phyloP scores from a whole-genome alignment of 306 rosid species.

The Casuarina equisetifolia region DNA sequence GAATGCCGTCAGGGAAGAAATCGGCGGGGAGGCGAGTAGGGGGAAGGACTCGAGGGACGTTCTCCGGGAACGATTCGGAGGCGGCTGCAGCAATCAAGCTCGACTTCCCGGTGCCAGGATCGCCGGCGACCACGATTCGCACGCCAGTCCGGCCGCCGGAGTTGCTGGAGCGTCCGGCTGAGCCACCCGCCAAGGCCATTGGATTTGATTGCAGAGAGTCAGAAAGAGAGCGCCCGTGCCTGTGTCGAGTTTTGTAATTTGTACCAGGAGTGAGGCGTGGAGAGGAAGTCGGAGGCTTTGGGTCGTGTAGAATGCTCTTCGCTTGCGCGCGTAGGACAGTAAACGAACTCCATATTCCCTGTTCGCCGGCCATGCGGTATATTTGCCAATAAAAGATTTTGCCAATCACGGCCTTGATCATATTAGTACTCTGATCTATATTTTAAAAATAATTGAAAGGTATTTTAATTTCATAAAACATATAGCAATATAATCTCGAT shows the following conservation, averaged over 20 bases:
- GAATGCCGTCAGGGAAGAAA: constrained; percentile 63
- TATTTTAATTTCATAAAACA: too few species aligned
- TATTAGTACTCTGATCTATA: too few species aligned
- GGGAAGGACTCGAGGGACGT: constrained; percentile 64
- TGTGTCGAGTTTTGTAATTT: too few species aligned
- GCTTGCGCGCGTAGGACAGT: too few species aligned
- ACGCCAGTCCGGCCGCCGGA: constrained; percentile 42
- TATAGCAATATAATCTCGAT: too few species aligned
- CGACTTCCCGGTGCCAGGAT: constrained; percentile 67
- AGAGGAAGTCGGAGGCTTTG: neutral
- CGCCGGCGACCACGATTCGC: constrained; percentile 74
- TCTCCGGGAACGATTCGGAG: constrained; percentile 60
- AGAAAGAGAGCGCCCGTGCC: neutral
- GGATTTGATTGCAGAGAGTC: neutral
- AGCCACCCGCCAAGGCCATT: constrained; percentile 22
- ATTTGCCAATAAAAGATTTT: too few species aligned
- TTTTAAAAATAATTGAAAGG: too few species aligned
- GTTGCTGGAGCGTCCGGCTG: constrained; percentile 6
- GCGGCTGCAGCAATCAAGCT: constrained; percentile 67
- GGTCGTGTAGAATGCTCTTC: too few species aligned
- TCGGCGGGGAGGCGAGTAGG: constrained; percentile 73
- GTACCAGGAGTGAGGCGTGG: too few species aligned
- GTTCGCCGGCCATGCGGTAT: too few species aligned
- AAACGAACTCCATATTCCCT: too few species aligned
- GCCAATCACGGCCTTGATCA: too few species aligned